phyloP scores from a whole-genome alignment of 805 yeast genomes.

The Saccharomycopsis fodiens region DNA sequence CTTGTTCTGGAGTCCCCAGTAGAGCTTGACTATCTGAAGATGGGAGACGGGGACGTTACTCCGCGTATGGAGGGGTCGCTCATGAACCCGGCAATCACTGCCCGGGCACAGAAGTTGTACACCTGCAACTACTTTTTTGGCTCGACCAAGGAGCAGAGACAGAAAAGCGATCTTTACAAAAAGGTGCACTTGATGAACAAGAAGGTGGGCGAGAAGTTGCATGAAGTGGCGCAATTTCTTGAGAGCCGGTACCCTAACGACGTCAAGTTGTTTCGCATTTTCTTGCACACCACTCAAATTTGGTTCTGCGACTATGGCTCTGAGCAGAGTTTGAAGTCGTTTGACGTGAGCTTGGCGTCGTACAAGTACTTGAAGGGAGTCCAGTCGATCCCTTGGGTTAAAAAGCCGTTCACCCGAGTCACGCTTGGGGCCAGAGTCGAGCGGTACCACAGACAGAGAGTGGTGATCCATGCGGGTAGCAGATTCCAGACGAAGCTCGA shows the following conservation, averaged over 20 bases:
- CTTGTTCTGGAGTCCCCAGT: constrained; percentile 7
- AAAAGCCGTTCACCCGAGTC: constrained; percentile 70
- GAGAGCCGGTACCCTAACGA: constrained; percentile 49
- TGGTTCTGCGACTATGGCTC: constrained; percentile 81
- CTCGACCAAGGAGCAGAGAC: constrained; percentile 38
- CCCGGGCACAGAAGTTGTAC: constrained; percentile 55
- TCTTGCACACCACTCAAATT: constrained; percentile 56
- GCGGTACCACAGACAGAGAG: constrained; percentile 67
- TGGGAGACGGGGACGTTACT: constrained; percentile 23
- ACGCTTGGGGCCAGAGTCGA: constrained; percentile 69
- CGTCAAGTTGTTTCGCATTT: constrained; percentile 50
- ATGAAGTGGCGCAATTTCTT: constrained; percentile 44
- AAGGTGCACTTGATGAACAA: constrained; percentile 56
- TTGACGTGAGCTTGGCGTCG: constrained; percentile 46
- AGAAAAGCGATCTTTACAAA: constrained; percentile 35
- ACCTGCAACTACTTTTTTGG: constrained; percentile 62
- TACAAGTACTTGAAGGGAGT: constrained; percentile 48
- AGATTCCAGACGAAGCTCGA: constrained; percentile 66
- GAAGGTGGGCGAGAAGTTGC: constrained; percentile 56
- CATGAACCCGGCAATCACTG: constrained; percentile 47
- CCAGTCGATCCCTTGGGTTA: constrained; percentile 55
- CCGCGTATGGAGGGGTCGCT: constrained; percentile 30
- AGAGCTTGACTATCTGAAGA: neutral
- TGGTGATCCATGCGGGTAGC: constrained; percentile 62
- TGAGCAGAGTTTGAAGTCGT: constrained; percentile 52